Evolutionary conservation across 768 basidiomycete species (phyloP).

Genomic region (Naganishia friedmannii): DNA sequence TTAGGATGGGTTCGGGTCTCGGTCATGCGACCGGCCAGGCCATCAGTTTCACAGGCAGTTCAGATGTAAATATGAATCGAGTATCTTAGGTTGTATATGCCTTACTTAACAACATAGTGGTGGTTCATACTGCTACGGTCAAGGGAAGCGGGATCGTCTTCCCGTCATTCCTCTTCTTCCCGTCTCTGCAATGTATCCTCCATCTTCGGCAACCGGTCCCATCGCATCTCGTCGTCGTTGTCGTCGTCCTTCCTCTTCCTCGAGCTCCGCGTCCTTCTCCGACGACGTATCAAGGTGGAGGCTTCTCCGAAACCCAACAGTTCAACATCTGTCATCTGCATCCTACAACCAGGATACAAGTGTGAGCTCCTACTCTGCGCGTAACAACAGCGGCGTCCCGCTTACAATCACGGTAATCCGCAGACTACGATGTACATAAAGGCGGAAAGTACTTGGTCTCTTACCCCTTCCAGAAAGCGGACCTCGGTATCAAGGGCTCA

Average conservation of each 20-base stretch:
- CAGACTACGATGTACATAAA: conserved; percentile 4
- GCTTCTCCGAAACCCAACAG: too few species aligned
- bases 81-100: neutral
- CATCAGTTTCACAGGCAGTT: conserved; percentile 3
- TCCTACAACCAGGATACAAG: neutral
- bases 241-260: too few species aligned
- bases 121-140: too few species aligned
- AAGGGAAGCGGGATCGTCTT: too few species aligned
- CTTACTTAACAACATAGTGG: neutral
- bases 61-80: neutral
- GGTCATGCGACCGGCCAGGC: conserved; percentile 53
- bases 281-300: too few species aligned
- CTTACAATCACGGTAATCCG: neutral
- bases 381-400: neutral
- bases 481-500: neutral
- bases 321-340: too few species aligned
- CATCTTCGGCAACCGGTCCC: too few species aligned
- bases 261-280: too few species aligned
- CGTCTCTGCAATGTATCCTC: too few species aligned
- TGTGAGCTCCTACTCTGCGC: neutral
- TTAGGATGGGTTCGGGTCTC: conserved; percentile 82
- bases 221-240: too few species aligned
- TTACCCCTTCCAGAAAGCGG: neutral
- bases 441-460: neutral
- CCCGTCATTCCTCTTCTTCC: too few species aligned